A percentile compares a stretch with the other conserved stretches of the same genome.
These are phyloP conservation scores for Nannochloropsis oceanica DNA, from an alignment of 108 stramenopile species.

Conservation along the genomic window DNA sequence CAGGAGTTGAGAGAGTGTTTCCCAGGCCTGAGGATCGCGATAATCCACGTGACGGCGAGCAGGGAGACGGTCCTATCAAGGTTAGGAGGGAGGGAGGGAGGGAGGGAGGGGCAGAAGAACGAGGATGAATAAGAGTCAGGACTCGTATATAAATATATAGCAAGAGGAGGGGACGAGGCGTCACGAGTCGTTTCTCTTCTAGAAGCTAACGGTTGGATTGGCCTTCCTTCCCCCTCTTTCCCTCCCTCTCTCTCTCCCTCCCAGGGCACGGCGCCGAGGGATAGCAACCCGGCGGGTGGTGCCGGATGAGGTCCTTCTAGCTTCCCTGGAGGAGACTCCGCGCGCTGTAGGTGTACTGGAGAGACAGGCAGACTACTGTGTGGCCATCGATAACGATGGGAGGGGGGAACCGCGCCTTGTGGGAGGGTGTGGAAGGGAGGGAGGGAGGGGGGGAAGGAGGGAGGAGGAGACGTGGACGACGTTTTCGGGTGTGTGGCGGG, in stretches of 20 bases:
- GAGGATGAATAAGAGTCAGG: no score
- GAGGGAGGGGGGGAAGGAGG: no score
- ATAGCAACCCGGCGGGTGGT: background rate
- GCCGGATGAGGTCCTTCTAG: slow-evolving; percentile 6
- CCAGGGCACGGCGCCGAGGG: background rate
- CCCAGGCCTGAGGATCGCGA: slow-evolving; percentile 7
- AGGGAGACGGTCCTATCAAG: background rate
- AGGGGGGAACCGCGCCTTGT: background rate
- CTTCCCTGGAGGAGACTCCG: background rate
- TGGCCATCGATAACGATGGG: slow-evolving; percentile 15
- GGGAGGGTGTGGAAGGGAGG: background rate
- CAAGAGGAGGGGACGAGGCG: no score
- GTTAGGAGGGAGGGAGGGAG: no score
- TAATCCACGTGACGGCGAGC: slow-evolving; percentile 9
- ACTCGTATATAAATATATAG: no score
- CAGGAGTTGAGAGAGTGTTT: background rate
- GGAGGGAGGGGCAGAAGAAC: no score
- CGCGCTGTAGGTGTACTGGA: background rate
- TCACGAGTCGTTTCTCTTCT: no score
- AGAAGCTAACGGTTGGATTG: no score
- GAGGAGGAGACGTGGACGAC: no score
- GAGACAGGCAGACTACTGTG: slow-evolving; percentile 12
- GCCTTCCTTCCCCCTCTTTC: background rate
- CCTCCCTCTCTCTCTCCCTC: background rate
- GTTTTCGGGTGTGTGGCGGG: no score